A percentile compares a stretch with the other conserved stretches of the same genome.
These are phyloP conservation scores for Phascolomyces articulosus DNA, from an alignment of 371 early-diverging fungal species.

Conservation along the genomic window DNA sequence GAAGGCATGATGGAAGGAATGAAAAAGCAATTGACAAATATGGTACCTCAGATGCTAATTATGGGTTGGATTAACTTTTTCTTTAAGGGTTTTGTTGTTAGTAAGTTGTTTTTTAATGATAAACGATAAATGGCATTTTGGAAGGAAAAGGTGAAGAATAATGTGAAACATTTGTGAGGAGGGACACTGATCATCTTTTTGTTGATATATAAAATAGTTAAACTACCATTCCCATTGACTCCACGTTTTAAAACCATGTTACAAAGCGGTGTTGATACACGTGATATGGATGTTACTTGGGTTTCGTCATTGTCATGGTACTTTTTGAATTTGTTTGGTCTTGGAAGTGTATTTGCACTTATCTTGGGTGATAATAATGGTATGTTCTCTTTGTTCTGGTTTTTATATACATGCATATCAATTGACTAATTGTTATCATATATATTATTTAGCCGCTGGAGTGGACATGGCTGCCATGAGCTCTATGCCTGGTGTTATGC, in stretches of 20 bases:
- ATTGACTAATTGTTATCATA: background rate
- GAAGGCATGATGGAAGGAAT: conserved; percentile 96
- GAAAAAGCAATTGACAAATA: conserved; percentile 95
- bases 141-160: too few species aligned
- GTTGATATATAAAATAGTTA: conserved; percentile 55
- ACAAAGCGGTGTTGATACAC: conserved; percentile 94
- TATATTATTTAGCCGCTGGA: conserved; percentile 73
- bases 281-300: conserved; percentile 97
- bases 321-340: conserved; percentile 96
- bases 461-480: conserved; percentile 92
- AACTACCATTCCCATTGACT: conserved; percentile 95
- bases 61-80: conserved; percentile 99
- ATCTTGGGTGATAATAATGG: conserved; percentile 91
- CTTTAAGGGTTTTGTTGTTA: conserved; percentile 95
- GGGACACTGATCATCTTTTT: too few species aligned
- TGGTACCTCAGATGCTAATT: conserved; percentile 96
- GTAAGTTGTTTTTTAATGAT: conserved; percentile 49
- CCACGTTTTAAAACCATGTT: conserved; percentile 97
- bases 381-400: conserved; percentile 26
- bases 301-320: conserved; percentile 98
- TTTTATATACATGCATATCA: background rate
- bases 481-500: conserved; percentile 45
- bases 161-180: too few species aligned
- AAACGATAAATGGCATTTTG: too few species aligned
- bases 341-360: conserved; percentile 88